phyloP scores from a whole-genome alignment of 305 asterid species.

The Solanum hybrid region DNA sequence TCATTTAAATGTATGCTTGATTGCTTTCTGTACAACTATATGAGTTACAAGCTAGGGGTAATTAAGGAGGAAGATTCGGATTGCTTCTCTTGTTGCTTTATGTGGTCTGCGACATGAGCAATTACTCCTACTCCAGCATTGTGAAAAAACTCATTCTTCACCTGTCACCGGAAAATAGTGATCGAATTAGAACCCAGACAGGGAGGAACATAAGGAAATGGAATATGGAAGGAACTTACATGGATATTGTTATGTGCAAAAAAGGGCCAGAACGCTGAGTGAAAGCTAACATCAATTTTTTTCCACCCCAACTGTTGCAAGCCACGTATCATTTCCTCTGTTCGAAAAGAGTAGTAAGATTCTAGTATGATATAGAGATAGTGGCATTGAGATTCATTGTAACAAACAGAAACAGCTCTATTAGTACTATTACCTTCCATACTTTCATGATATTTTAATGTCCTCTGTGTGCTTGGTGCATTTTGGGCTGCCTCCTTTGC shows the following conservation, averaged over 20 bases:
- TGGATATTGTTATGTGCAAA: slow-evolving; percentile 81
- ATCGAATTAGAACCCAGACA: neutral
- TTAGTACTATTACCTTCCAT: slow-evolving; percentile 56
- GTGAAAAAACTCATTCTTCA: slow-evolving; percentile 71
- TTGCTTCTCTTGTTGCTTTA: slow-evolving; percentile 62
- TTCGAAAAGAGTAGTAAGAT: neutral
- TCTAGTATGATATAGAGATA: neutral
- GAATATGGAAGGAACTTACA: slow-evolving; percentile 27
- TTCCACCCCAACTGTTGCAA: slow-evolving; percentile 77
- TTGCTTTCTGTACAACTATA: neutral
- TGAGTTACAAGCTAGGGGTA: slow-evolving; percentile 38
- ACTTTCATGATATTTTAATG: slow-evolving; percentile 66
- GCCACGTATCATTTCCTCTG: slow-evolving; percentile 86
- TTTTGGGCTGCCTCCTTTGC: slow-evolving; percentile 87
- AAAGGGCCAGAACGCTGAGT: slow-evolving; percentile 68
- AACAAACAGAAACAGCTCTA: neutral
- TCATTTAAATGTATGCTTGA: neutral
- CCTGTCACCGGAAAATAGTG: slow-evolving; percentile 33
- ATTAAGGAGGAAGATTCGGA: slow-evolving; percentile 30
- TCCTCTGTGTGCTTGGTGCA: slow-evolving; percentile 40
- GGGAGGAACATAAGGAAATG: neutral
- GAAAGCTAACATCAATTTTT: slow-evolving; percentile 83
- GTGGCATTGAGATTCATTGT: neutral
- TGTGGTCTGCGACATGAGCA: slow-evolving; percentile 78
- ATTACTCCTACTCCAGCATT: slow-evolving; percentile 88